A percentile compares a stretch with the other conserved stretches of the same genome.
Evolutionary conservation across 352 stramenopile species (phyloP).

Genomic region (Peronospora farinosa): DNA sequence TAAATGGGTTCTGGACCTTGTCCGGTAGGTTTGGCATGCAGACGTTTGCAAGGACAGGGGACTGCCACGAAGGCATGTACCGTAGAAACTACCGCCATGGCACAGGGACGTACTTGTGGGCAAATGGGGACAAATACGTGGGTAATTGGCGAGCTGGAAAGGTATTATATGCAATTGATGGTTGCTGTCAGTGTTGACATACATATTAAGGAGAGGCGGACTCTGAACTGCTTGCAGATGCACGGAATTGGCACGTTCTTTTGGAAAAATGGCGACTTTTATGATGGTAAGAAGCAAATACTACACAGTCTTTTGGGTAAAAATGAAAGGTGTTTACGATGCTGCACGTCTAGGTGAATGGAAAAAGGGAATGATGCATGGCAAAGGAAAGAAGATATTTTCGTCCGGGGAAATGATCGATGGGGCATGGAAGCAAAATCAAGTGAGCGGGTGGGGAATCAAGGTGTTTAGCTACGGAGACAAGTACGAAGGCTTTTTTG

Average conservation of each 20-base stretch:
- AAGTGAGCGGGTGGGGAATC: slow-evolving; percentile 49
- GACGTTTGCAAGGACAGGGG: slow-evolving; percentile 68
- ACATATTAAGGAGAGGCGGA: slow-evolving; percentile 4
- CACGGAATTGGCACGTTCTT: slow-evolving; percentile 64
- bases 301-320: slow-evolving; percentile 2
- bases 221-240: slow-evolving; percentile 38
- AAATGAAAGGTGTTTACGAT: slow-evolving; percentile 12
- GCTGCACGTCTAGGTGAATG: slow-evolving; percentile 45
- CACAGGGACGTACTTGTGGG: slow-evolving; percentile 80
- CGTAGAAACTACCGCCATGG: slow-evolving; percentile 81
- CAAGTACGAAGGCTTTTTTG: slow-evolving; percentile 64
- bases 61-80: slow-evolving; percentile 86
- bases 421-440: slow-evolving; percentile 54
- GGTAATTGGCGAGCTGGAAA: slow-evolving; percentile 78
- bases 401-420: slow-evolving; percentile 55
- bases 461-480: slow-evolving; percentile 66
- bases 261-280: slow-evolving; percentile 69
- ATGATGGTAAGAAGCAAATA: slow-evolving; percentile 49
- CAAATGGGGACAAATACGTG: slow-evolving; percentile 87
- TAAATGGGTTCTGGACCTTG: slow-evolving; percentile 1
- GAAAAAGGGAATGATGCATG: slow-evolving; percentile 76
- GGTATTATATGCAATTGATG: slow-evolving; percentile 22
- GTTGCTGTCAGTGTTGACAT: not conserved
- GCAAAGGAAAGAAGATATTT: slow-evolving; percentile 64
- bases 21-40: slow-evolving; percentile 72